phyloP scores from a whole-genome alignment of 1,284 basidiomycete genomes.

The Heterobasidion annosum region DNA sequence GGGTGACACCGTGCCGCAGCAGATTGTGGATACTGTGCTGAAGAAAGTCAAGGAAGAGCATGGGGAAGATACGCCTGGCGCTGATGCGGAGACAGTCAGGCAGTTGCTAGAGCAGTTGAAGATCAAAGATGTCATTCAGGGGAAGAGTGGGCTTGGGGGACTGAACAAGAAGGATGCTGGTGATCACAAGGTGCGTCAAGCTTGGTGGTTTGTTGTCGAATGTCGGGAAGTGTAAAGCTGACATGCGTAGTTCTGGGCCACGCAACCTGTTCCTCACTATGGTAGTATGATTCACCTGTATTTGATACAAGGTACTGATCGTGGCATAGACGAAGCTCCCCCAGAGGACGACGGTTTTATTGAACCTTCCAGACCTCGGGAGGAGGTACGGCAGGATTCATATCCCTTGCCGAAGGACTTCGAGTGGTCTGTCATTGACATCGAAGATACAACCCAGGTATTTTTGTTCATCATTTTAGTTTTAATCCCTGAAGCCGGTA shows the following conservation, averaged over 20 bases:
- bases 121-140: conserved; percentile 65
- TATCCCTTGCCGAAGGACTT: conserved; percentile 90
- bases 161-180: conserved; percentile 71
- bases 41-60: conserved; percentile 52
- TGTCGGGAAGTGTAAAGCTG: conserved; percentile 1
- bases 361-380: conserved; percentile 70
- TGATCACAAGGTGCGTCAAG: conserved; percentile 69
- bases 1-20: conserved; percentile 46
- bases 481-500: background rate
- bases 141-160: conserved; percentile 61
- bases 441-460: conserved; percentile 71
- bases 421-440: conserved; percentile 84
- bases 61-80: conserved; percentile 32
- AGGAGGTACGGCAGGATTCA: conserved; percentile 81
- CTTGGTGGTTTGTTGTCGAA: conserved; percentile 3
- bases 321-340: conserved; percentile 48
- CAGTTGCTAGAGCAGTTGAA: conserved; percentile 59
- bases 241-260: conserved; percentile 78
- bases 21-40: conserved; percentile 49
- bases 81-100: conserved; percentile 51
- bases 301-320: background rate
- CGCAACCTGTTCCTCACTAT: conserved; percentile 89
- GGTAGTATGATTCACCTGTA: conserved; percentile 28
- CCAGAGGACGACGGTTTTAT: conserved; percentile 81
- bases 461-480: background rate